These are phyloP conservation scores for Cytospora piceae DNA, from an alignment of 2,329 filamentous ascomycete species.

Conservation along the genomic window DNA sequence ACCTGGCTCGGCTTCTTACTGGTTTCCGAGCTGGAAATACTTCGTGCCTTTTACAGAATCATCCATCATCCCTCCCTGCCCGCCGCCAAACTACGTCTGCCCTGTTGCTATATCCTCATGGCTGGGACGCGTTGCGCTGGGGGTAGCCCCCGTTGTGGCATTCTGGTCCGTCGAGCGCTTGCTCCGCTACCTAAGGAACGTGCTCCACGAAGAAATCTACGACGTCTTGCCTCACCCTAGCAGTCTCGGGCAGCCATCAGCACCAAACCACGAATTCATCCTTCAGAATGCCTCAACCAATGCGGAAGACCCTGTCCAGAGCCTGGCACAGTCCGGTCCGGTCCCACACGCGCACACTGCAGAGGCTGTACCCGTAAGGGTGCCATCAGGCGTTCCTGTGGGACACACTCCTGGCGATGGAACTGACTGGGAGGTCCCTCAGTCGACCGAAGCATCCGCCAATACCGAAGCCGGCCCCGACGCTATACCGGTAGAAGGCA, in stretches of 20 bases:
- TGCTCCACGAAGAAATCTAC: conserved; percentile 19
- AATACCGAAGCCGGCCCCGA: neutral
- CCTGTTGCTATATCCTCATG: conserved; percentile 47
- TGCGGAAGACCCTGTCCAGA: conserved; percentile 10
- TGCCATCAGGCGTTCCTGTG: conserved; percentile 7
- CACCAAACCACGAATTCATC: conserved; percentile 2
- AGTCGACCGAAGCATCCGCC: conserved; percentile 7
- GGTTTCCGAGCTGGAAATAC: conserved; percentile 52
- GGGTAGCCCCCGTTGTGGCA: conserved; percentile 51
- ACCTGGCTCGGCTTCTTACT: conserved; percentile 42
- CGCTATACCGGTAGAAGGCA: conserved; percentile 6
- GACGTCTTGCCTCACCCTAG: conserved; percentile 23
- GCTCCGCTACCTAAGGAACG: conserved; percentile 31
- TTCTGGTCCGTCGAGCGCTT: conserved; percentile 44
- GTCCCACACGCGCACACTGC: neutral
- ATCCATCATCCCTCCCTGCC: conserved; percentile 55
- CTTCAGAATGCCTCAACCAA: conserved; percentile 14
- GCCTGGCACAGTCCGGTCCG: conserved; percentile 12
- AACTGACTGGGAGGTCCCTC: conserved; percentile 19
- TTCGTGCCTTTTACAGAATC: conserved; percentile 58
- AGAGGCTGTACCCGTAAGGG: conserved; percentile 7
- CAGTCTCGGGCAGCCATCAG: conserved; percentile 9
- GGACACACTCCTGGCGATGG: conserved; percentile 9
- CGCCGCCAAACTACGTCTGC: conserved; percentile 45
- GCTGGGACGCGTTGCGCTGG: conserved; percentile 47